phyloP scores from a whole-genome alignment of 768 basidiomycete species.

The Naganishia onofrii region DNA sequence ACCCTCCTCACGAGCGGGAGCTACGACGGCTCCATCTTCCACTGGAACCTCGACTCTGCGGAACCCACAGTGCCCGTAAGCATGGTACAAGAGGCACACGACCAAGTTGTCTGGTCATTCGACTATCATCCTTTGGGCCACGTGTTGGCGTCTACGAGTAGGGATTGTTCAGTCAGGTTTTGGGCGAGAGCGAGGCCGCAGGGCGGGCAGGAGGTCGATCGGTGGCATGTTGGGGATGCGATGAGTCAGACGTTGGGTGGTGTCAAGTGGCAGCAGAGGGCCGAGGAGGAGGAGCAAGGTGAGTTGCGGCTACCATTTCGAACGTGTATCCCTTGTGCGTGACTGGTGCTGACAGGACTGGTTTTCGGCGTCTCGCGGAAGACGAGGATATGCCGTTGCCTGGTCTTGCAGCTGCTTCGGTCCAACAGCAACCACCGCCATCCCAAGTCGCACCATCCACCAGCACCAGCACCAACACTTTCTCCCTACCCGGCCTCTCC shows the following conservation, averaged over 20 bases:
- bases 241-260: slow-evolving; percentile 16
- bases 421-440: not conserved
- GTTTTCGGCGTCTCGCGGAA: too few species aligned
- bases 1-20: slow-evolving; percentile 86
- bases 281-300: slow-evolving; percentile 33
- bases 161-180: slow-evolving; percentile 98
- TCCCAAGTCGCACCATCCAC: not conserved
- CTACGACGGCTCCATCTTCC: slow-evolving; percentile 85
- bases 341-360: not conserved
- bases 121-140: slow-evolving; percentile 95
- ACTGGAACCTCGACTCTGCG: slow-evolving; percentile 78
- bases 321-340: not conserved
- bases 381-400: slow-evolving; percentile 37
- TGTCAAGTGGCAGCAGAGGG: slow-evolving; percentile 17
- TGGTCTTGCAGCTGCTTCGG: slow-evolving; percentile 32
- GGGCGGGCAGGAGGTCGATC: slow-evolving; percentile 48
- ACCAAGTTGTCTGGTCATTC: slow-evolving; percentile 94
- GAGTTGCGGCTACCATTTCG: too few species aligned
- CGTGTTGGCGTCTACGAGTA: slow-evolving; percentile 87
- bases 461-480: not conserved
- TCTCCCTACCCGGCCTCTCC: slow-evolving; percentile 24
- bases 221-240: slow-evolving; percentile 50
- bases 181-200: slow-evolving; percentile 67
- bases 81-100: slow-evolving; percentile 91
- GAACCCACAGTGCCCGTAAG: slow-evolving; percentile 66